These are phyloP conservation scores for Nannizziopsis barbatae DNA, from an alignment of 2,329 filamentous ascomycete species.

Conservation along the genomic window DNA sequence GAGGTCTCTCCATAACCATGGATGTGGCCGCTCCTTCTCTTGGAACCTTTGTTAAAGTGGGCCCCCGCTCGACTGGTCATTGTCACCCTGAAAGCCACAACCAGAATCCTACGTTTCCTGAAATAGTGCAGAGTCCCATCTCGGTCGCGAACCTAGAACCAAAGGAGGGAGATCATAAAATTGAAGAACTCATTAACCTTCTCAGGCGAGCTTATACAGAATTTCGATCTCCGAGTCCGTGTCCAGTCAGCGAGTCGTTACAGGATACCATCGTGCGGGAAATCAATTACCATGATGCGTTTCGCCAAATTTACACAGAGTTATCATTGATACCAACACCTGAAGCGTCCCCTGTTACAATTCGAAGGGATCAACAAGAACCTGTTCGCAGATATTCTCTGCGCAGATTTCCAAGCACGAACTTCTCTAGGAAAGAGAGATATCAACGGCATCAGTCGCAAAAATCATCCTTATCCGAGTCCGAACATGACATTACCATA, in stretches of 20 bases:
- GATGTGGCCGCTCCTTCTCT: conserved; percentile 25
- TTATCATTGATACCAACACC: conserved; percentile 1
- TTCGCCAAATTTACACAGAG: conserved; percentile 19
- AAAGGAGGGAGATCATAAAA: conserved; percentile 23
- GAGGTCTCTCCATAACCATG: conserved; percentile 33
- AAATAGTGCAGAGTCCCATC: conserved; percentile 34
- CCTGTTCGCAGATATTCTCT: conserved; percentile 9
- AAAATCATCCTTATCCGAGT: conserved; percentile 25
- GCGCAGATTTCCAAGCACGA: conserved; percentile 17
- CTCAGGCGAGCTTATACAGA: conserved; percentile 31
- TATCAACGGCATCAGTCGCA: conserved; percentile 25
- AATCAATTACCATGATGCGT: conserved; percentile 36
- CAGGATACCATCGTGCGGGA: conserved; percentile 36
- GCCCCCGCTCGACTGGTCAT: conserved; percentile 21
- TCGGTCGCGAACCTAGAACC: conserved; percentile 22
- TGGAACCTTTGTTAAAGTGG: conserved; percentile 25
- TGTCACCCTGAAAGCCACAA: conserved; percentile 13
- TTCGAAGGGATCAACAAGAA: background rate
- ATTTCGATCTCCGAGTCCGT: conserved; percentile 21
- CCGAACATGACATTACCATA: conserved; percentile 20
- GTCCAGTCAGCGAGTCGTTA: conserved; percentile 32
- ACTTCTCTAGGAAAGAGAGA: conserved; percentile 23
- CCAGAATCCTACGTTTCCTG: conserved; percentile 29
- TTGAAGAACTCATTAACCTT: conserved; percentile 34
- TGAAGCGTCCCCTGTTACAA: conserved; percentile 3